Conservation (phyloP, 768 basidiomycete genomes). For the Leccinum obscurum region DNA sequence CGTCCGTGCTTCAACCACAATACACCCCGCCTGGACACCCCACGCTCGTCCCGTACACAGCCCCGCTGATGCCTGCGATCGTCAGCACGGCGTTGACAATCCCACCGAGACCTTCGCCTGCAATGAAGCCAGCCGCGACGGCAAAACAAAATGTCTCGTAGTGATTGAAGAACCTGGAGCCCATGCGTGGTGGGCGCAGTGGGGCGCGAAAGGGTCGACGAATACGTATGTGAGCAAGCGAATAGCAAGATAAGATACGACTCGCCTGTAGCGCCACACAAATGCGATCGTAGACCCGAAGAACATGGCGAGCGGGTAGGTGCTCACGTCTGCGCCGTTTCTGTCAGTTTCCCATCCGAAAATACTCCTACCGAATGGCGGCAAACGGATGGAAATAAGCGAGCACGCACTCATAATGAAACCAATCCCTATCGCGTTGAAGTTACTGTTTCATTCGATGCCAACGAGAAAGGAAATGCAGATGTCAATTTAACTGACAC, state of each 20-base stretch:
- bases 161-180: conserved; percentile 9
- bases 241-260: not conserved
- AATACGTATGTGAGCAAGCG: not conserved
- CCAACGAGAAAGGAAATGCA: not conserved
- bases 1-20: conserved; percentile 15
- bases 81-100: conserved; percentile 34
- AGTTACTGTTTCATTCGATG: conserved; percentile 18
- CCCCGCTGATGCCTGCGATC: conserved; percentile 31
- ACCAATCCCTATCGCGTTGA: conserved; percentile 28
- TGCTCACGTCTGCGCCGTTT: conserved; percentile 18
- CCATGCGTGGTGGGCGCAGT: not conserved
- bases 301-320: conserved; percentile 26
- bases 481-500: not conserved
- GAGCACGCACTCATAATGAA: not conserved
- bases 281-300: conserved; percentile 27
- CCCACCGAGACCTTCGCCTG: conserved; percentile 42
- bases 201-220: not conserved
- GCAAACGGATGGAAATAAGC: not conserved
- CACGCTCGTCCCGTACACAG: conserved; percentile 26
- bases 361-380: not conserved
- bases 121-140: conserved; percentile 41
- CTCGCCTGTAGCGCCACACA: conserved; percentile 18
- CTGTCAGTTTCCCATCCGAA: not conserved
- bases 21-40: conserved; percentile 31
- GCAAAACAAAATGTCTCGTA: conserved; percentile 34